Evolutionary conservation across 177 flowering plant species (phyloP).

Genomic region (Telopea speciosissima): DNA sequence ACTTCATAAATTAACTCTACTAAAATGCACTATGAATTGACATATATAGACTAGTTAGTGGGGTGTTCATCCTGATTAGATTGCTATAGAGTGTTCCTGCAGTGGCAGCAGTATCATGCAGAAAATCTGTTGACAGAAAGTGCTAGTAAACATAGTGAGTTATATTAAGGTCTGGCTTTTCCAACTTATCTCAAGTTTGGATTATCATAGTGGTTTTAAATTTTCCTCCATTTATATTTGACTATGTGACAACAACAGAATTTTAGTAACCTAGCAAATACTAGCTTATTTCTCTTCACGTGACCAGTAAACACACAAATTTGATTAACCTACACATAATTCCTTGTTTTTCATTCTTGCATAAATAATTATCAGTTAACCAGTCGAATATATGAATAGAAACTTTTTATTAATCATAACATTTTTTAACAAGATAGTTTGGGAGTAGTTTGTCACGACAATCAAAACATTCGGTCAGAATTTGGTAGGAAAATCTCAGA

Average conservation of each 20-base stretch:
- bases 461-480: too few species aligned
- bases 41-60: too few species aligned
- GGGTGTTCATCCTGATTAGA: too few species aligned
- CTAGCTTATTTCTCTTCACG: background rate
- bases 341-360: background rate
- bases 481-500: too few species aligned
- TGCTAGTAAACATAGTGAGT: background rate
- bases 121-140: background rate
- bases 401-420: too few species aligned
- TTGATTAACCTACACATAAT: background rate
- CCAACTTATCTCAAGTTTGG: background rate
- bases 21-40: too few species aligned
- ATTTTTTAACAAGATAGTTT: too few species aligned
- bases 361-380: background rate
- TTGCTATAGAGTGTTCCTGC: too few species aligned
- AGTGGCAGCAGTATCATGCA: background rate
- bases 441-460: too few species aligned
- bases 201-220: background rate
- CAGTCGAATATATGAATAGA: background rate
- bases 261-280: background rate
- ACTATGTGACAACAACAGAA: background rate
- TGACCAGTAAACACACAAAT: background rate
- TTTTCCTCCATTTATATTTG: too few species aligned
- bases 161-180: background rate
- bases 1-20: too few species aligned